phyloP scores from a whole-genome alignment of 495 filamentous ascomycete species.

The Xylaria sp. region DNA sequence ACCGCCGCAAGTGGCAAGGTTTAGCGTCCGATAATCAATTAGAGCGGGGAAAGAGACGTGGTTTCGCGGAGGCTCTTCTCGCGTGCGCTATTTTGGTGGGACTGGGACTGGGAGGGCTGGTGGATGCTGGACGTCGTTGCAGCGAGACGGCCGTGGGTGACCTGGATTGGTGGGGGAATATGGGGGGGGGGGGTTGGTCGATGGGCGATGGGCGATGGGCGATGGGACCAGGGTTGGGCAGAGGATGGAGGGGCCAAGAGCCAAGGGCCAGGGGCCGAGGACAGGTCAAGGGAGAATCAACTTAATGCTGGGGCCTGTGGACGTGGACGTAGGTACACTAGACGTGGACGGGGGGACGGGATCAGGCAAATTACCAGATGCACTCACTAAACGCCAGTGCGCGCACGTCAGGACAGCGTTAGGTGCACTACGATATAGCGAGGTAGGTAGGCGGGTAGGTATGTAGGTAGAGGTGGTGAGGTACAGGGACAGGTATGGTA shows the following conservation, averaged over 20 bases:
- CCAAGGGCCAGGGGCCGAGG: too few species aligned
- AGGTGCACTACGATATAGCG: too few species aligned
- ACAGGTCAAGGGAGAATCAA: conserved; percentile 31
- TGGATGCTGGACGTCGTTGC: conserved; percentile 10
- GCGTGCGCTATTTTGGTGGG: conserved; percentile 29
- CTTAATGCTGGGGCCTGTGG: conserved; percentile 34
- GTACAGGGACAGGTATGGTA: background rate
- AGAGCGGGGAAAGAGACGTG: conserved; percentile 24
- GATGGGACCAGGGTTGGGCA: conserved; percentile 4
- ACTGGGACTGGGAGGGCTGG: conserved; percentile 25
- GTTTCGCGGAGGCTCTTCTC: conserved; percentile 30
- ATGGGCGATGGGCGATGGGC: too few species aligned
- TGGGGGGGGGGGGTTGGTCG: too few species aligned
- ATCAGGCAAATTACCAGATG: conserved; percentile 43
- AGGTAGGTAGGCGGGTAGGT: background rate
- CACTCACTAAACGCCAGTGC: conserved; percentile 24
- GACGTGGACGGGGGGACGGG: conserved; percentile 38
- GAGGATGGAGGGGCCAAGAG: conserved; percentile 23
- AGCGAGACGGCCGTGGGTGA: conserved; percentile 6
- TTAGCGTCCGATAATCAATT: conserved; percentile 27
- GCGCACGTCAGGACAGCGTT: conserved; percentile 3
- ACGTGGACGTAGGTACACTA: too few species aligned
- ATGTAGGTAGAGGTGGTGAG: background rate
- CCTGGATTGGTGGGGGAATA: conserved; percentile 19
- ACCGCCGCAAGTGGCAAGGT: conserved; percentile 20